Percentiles rank a stretch among this genome's conserved stretches.
These are phyloP conservation scores for Globisporangium apiculatum DNA, from an alignment of 352 stramenopile species.

Conservation along the genomic window DNA sequence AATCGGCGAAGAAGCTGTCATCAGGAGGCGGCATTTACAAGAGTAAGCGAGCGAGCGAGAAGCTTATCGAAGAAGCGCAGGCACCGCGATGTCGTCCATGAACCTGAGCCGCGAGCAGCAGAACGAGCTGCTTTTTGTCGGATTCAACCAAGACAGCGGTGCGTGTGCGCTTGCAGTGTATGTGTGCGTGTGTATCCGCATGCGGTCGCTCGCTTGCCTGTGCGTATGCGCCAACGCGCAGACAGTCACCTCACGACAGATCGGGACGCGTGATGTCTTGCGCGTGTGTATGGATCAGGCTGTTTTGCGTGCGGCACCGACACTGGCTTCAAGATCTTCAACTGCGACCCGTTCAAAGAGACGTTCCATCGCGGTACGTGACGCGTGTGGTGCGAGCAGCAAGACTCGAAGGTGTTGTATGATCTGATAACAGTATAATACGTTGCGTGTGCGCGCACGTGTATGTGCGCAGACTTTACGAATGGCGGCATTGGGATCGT, in stretches of 20 bases:
- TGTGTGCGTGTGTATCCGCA: not conserved
- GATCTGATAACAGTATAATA: conserved; percentile 1
- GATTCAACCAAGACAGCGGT: conserved; percentile 94
- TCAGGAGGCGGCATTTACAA: conserved; percentile 1
- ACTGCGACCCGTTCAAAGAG: conserved; percentile 96
- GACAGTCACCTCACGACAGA: not conserved
- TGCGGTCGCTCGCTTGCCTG: not conserved
- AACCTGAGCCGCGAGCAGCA: conserved; percentile 85
- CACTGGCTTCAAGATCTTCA: conserved; percentile 98
- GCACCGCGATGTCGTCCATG: conserved; percentile 51
- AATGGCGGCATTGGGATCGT: conserved; percentile 96
- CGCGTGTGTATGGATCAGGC: conserved; percentile 26
- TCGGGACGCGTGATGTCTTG: not conserved
- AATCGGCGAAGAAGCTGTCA: not conserved
- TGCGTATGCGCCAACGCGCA: too few relatives aligned
- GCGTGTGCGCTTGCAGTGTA: conserved; percentile 3
- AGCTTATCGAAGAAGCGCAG: conserved; percentile 1
- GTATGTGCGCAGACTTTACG: conserved; percentile 69
- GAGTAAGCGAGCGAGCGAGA: not conserved
- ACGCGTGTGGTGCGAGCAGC: not conserved
- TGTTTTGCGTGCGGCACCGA: conserved; percentile 94
- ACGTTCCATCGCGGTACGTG: conserved; percentile 90
- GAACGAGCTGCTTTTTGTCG: conserved; percentile 92
- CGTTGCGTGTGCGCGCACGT: not conserved
- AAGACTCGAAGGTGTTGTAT: not conserved